phyloP scores from a whole-genome alignment of 805 yeast genomes.

The Yarrowia divulgata region DNA sequence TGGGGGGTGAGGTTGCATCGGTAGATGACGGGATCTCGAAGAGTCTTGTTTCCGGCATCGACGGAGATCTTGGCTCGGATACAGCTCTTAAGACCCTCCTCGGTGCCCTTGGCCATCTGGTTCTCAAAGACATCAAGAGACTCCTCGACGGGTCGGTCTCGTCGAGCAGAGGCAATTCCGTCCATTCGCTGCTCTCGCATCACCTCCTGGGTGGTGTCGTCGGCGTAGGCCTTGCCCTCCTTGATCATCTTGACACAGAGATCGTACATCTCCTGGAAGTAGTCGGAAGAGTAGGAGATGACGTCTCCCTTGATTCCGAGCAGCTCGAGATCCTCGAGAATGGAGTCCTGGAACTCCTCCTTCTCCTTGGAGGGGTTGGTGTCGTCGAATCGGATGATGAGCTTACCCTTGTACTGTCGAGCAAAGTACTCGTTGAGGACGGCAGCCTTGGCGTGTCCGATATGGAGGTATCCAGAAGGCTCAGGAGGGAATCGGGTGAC shows the following conservation, averaged over 20 bases:
- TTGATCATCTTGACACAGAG: slow-evolving; percentile 84
- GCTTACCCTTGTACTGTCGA: slow-evolving; percentile 91
- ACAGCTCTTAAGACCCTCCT: slow-evolving; percentile 89
- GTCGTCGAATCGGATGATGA: slow-evolving; percentile 96
- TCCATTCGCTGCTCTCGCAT: slow-evolving; percentile 99
- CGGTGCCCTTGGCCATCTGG: slow-evolving; percentile 94
- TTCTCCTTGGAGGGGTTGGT: slow-evolving; percentile 98
- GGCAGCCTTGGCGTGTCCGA: slow-evolving; percentile 99
- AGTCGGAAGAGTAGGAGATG: slow-evolving; percentile 89
- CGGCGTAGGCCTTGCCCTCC: slow-evolving; percentile 97
- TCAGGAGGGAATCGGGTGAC: slow-evolving; percentile 99
- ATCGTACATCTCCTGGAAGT: slow-evolving; percentile 90
- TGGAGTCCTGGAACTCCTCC: slow-evolving; percentile 91
- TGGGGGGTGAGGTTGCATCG: slow-evolving; percentile 98
- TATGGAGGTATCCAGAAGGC: slow-evolving; percentile 98
- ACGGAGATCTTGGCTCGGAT: slow-evolving; percentile 96
- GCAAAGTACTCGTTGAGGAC: slow-evolving; percentile 96
- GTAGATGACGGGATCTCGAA: slow-evolving; percentile 98
- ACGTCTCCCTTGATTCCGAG: slow-evolving; percentile 93
- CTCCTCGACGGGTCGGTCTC: slow-evolving; percentile 93
- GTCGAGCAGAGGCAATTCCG: slow-evolving; percentile 89
- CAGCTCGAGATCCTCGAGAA: slow-evolving; percentile 87
- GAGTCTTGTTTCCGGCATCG: slow-evolving; percentile 87
- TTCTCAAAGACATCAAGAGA: slow-evolving; percentile 78
- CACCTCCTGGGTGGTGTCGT: slow-evolving; percentile 89